Evolutionary conservation across 768 basidiomycete species (phyloP).

Genomic region (Tubosaeta brunneosetosa): DNA sequence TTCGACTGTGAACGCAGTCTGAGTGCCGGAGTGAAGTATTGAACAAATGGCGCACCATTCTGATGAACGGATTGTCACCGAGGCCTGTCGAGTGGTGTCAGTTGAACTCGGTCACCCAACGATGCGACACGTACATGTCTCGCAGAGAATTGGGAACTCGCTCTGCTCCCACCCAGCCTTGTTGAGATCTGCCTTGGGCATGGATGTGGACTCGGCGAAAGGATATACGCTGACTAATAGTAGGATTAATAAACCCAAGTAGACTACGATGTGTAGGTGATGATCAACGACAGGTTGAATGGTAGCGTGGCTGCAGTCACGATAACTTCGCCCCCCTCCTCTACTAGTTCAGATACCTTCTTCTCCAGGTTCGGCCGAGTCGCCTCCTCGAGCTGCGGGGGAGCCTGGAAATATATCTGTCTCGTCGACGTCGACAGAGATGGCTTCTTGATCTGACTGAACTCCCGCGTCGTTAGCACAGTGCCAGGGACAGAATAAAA

Average conservation of each 20-base stretch:
- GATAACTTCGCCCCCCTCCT: constrained; percentile 69
- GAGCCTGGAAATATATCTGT: constrained; percentile 90
- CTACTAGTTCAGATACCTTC: constrained; percentile 77
- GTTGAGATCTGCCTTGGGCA: constrained; percentile 91
- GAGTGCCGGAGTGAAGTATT: neutral
- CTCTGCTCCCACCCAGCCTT: constrained; percentile 93
- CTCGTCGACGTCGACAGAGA: constrained; percentile 74
- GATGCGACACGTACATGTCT: constrained; percentile 62
- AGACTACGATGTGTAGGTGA: constrained; percentile 45
- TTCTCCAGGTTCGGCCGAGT: constrained; percentile 91
- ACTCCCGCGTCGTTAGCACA: constrained; percentile 1
- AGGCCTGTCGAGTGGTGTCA: constrained; percentile 48
- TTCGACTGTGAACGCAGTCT: constrained; percentile 72
- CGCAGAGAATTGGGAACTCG: constrained; percentile 91
- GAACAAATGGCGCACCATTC: constrained; percentile 63
- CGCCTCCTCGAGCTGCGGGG: constrained; percentile 82
- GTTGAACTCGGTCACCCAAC: neutral
- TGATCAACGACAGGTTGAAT: constrained; percentile 71
- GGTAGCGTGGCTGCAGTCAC: constrained; percentile 89
- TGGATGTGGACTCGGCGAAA: neutral
- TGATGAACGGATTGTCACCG: constrained; percentile 86
- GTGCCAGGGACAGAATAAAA: constrained; percentile 11
- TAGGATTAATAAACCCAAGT: neutral
- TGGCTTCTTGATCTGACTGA: constrained; percentile 94
- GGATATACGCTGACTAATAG: constrained; percentile 28